Conservation (phyloP, 176 grass and related monocot species). For the Calamus simplicifolius region DNA sequence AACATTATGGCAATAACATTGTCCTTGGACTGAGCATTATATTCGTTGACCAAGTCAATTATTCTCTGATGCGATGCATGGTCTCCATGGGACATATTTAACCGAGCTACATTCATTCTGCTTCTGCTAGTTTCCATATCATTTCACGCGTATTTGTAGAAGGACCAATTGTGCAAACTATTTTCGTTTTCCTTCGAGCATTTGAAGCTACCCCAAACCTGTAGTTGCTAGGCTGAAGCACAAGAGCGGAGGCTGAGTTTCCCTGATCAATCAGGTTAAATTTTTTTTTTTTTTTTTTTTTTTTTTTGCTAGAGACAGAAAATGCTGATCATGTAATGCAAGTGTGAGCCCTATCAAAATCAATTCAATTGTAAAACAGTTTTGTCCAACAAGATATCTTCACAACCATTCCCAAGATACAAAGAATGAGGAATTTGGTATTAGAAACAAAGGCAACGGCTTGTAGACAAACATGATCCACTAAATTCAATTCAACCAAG, state of each 20-base stretch:
- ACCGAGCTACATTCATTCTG: constrained; percentile 13
- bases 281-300: no score
- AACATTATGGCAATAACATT: constrained; percentile 1
- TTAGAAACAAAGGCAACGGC: no score
- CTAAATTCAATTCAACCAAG: no score
- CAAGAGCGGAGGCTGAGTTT: neutral
- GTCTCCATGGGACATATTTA: constrained; percentile 16
- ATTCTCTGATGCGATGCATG: constrained; percentile 10
- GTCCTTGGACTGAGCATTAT: constrained; percentile 2
- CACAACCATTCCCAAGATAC: no score
- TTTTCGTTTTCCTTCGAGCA: constrained; percentile 2
- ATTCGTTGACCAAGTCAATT: constrained; percentile 14
- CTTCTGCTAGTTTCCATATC: constrained; percentile 16
- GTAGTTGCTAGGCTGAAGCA: neutral
- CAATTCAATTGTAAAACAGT: no score
- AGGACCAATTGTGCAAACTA: constrained; percentile 14
- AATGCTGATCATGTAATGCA: no score
- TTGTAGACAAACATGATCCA: no score
- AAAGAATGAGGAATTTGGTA: no score
- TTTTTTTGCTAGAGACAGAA: no score
- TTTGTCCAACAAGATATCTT: no score
- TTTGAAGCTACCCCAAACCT: neutral
- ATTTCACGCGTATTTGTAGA: constrained; percentile 3
- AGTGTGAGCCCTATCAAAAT: no score
- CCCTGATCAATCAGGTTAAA: no score